Conservation (phyloP, 352 stramenopile genomes). For the Globisporangium parvum region DNA sequence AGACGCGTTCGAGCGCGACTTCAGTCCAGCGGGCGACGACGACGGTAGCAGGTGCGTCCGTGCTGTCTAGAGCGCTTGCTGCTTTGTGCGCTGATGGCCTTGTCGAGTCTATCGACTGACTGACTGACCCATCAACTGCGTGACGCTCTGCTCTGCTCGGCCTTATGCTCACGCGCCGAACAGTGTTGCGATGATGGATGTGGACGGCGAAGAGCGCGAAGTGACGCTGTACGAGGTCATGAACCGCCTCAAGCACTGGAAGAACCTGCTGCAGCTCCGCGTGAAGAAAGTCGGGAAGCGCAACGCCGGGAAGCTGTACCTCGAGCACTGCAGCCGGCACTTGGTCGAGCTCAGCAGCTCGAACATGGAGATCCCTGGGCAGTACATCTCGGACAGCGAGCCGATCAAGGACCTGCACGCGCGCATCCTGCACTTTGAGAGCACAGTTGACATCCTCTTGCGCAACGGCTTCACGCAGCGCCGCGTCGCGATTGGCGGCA, state of each 20-base stretch:
- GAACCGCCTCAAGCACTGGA: conserved; percentile 89
- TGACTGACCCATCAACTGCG: background rate
- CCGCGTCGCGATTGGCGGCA: conserved; percentile 87
- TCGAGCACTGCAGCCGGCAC: conserved; percentile 87
- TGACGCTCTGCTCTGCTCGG: too few relatives aligned
- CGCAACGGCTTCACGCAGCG: conserved; percentile 89
- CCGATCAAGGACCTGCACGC: conserved; percentile 90
- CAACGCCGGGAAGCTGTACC: conserved; percentile 60
- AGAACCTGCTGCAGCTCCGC: conserved; percentile 80
- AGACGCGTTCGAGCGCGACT: conserved; percentile 79
- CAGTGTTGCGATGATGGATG: conserved; percentile 14
- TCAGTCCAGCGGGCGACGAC: conserved; percentile 39
- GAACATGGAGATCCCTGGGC: conserved; percentile 88
- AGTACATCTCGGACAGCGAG: conserved; percentile 90
- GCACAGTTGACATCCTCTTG: conserved; percentile 75
- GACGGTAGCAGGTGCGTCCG: conserved; percentile 12
- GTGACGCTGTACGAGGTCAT: conserved; percentile 82
- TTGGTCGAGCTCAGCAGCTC: conserved; percentile 84
- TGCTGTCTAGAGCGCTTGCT: background rate
- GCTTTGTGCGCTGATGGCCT: too few relatives aligned
- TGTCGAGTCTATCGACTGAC: background rate
- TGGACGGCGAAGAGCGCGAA: conserved; percentile 15
- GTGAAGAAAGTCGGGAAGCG: conserved; percentile 73
- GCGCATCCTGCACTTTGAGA: conserved; percentile 88
- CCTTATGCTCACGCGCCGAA: too few relatives aligned